Evolutionary conservation across 768 basidiomycete genomes (phyloP).

Genomic region (Ramaria rubella): DNA sequence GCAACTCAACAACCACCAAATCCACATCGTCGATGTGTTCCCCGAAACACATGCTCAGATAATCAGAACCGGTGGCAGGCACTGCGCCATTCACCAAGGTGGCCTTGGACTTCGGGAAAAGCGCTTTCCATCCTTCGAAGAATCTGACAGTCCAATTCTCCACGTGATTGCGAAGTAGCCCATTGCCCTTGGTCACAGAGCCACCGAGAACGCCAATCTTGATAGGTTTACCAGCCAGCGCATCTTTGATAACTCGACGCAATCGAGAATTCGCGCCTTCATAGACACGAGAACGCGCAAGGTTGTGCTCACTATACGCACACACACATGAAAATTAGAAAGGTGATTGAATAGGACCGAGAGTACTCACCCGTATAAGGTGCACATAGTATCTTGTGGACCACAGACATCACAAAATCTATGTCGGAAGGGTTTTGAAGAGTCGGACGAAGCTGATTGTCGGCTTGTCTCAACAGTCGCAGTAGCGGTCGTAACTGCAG

Average conservation of each 20-base stretch:
- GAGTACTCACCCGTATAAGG: slow-evolving; percentile 6
- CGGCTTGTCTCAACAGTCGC: not conserved
- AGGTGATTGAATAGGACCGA: not conserved
- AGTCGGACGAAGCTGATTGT: not conserved
- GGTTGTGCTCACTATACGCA: slow-evolving; percentile 7
- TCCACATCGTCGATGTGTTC: slow-evolving; percentile 12
- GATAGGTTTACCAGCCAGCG: slow-evolving; percentile 4
- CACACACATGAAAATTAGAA: not conserved
- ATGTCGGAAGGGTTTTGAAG: not conserved
- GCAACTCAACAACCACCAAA: slow-evolving; percentile 11
- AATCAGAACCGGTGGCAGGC: slow-evolving; percentile 10
- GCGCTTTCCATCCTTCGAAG: not conserved
- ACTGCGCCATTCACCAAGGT: slow-evolving; percentile 12
- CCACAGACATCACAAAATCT: slow-evolving; percentile 7
- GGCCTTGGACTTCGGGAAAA: slow-evolving; percentile 9
- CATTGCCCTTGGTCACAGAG: slow-evolving; percentile 11
- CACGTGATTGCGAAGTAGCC: slow-evolving; percentile 3
- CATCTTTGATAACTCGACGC: slow-evolving; percentile 8
- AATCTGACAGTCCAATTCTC: slow-evolving; percentile 9
- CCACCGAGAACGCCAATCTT: slow-evolving; percentile 10
- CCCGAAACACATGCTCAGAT: slow-evolving; percentile 13
- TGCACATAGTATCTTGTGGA: slow-evolving; percentile 1
- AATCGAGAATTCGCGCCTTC: slow-evolving; percentile 15
- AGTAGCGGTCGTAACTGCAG: too few species aligned
- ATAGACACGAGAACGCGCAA: slow-evolving; percentile 11